Percentiles rank a stretch among this genome's conserved stretches.
phyloP scores from a whole-genome alignment of 2,329 filamentous ascomycete genomes.

The Exutisphaerella laricina region DNA sequence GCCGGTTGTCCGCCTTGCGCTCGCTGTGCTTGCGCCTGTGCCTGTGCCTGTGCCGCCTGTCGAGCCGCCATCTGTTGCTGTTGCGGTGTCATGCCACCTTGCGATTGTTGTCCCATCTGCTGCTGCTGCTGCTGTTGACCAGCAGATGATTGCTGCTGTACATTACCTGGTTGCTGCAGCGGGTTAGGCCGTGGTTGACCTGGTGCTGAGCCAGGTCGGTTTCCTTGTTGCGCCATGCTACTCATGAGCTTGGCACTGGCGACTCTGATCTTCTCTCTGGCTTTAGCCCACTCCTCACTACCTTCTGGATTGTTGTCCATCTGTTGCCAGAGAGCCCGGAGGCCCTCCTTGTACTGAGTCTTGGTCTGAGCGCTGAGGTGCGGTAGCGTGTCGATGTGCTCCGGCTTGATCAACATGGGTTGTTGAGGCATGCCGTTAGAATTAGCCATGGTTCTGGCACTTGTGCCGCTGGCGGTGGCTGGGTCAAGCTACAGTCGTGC shows the following conservation, averaged over 20 bases:
- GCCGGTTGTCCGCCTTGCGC: constrained; percentile 12
- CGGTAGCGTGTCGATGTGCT: constrained; percentile 49
- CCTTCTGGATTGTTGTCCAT: constrained; percentile 46
- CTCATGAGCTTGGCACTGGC: constrained; percentile 43
- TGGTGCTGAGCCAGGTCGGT: constrained; percentile 20
- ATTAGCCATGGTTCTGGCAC: background rate
- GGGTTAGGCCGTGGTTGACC: constrained; percentile 15
- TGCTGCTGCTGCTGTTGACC: constrained; percentile 13
- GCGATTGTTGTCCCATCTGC: constrained; percentile 17
- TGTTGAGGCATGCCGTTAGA: background rate
- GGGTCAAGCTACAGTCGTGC: background rate
- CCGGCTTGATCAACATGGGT: constrained; percentile 41
- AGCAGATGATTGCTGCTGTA: constrained; percentile 4
- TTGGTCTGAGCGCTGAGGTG: constrained; percentile 52
- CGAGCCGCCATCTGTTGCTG: constrained; percentile 12
- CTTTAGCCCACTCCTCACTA: constrained; percentile 45
- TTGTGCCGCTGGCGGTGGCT: background rate
- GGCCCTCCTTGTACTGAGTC: constrained; percentile 49
- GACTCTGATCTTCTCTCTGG: constrained; percentile 48
- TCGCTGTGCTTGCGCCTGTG: constrained; percentile 11
- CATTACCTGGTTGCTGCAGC: constrained; percentile 4
- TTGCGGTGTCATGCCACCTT: constrained; percentile 18
- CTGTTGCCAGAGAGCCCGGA: constrained; percentile 51
- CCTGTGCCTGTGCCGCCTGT: constrained; percentile 12
- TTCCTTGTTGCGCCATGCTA: constrained; percentile 12